Base-by-base conservation (phyloP, 2,329 filamentous ascomycete genomes). In the Penicillium psychrosexuale region DNA sequence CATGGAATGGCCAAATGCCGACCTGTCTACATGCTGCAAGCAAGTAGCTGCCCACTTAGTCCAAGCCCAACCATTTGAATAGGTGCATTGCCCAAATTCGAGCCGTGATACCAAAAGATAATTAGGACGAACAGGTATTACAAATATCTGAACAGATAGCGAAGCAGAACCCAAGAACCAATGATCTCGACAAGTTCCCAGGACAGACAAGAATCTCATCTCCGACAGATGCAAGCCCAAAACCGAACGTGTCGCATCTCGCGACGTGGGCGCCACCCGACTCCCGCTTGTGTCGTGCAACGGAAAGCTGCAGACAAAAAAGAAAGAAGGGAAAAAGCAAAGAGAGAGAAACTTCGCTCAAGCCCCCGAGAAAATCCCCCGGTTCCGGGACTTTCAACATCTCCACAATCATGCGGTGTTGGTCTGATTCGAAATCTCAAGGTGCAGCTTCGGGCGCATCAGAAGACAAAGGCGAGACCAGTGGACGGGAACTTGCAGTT, bases 261-360 rank as follows among this genome's bases (percentile, higher is more conserved):
- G 47, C 24, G 15, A 30, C 34, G 19, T 52, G 50, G 42, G 11
- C 45, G 51, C 51, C 50, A 52, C 50, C 42, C 33, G 46, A 49
- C 12, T 31, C 24, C 30, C 22, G 38, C 33, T 43, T 31, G 9
- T 38, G 51, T 24, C n/a, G 45, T 31, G 45, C 17, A 50, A 43
- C 24, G 46, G 37, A 42, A 50, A 27, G 17, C 33, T 11, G 38
- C 38, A 53, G 45, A 12, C n/a, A 13, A 13, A 28, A 22, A 15
- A 42, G 22, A 45, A 33, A n/a, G 19, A 33, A 40, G 17, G 3
- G 3, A 39, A 13, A 3, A 12, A 19, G n/a, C 6, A 19, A 19
- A 22, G 8, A 7, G 13, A 13, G 9, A 31, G n/a, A n/a, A 34
- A 2, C 8, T 15, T 24, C 6, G 11, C 27, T 47, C 39, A 44